phyloP scores from a whole-genome alignment of 495 filamentous ascomycete species.

The Xylaria sp. region DNA sequence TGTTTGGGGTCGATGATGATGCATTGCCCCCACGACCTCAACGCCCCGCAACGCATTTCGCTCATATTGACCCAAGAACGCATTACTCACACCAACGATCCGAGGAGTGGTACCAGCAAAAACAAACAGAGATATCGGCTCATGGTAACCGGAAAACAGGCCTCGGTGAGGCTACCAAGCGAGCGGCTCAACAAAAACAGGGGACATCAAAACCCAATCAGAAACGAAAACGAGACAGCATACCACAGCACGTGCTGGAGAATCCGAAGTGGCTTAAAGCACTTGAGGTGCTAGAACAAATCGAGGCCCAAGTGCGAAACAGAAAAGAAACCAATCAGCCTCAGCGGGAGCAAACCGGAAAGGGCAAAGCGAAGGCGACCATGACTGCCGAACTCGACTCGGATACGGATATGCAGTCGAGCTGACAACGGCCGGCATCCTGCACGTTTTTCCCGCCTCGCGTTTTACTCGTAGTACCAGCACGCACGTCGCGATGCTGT shows the following conservation, averaged over 20 bases:
- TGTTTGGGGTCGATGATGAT: constrained; percentile 29
- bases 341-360: background rate
- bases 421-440: background rate
- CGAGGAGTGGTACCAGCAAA: constrained; percentile 47
- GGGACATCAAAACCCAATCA: constrained; percentile 17
- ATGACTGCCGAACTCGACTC: background rate
- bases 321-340: background rate
- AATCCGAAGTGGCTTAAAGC: constrained; percentile 38
- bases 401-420: constrained; percentile 11
- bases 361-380: background rate
- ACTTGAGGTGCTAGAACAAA: constrained; percentile 35
- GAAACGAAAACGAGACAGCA: background rate
- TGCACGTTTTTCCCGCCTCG: background rate
- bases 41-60: constrained; percentile 36
- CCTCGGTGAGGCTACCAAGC: constrained; percentile 39
- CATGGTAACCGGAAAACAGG: constrained; percentile 51
- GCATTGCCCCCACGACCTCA: constrained; percentile 31
- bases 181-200: constrained; percentile 38
- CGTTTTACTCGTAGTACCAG: background rate
- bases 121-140: constrained; percentile 50
- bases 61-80: constrained; percentile 52
- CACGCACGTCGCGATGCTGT: background rate
- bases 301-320: constrained; percentile 23
- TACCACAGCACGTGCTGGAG: constrained; percentile 40
- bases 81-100: constrained; percentile 49